phyloP scores from a whole-genome alignment of 139 green algal species.

The Chlamydomonas eustigma region DNA sequence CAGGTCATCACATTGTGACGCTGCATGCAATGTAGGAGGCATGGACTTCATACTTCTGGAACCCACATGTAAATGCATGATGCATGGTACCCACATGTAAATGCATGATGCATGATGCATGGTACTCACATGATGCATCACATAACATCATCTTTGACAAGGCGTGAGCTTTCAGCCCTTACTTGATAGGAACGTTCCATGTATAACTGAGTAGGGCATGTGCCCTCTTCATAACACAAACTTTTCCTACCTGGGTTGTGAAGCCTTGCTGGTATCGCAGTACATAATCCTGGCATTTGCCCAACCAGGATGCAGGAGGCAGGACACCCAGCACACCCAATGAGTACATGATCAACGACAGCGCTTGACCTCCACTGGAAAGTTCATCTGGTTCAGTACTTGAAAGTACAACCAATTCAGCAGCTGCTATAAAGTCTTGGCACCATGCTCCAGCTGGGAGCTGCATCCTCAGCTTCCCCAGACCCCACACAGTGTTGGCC shows the following conservation, averaged over 20 bases:
- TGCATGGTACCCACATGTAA: too few relatives aligned
- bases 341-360: slow-evolving; percentile 1
- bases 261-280: neutral
- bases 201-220: too few relatives aligned
- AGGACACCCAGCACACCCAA: neutral
- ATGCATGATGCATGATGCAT: too few relatives aligned
- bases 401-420: neutral
- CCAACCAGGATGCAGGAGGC: neutral
- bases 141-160: neutral
- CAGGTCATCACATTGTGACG: neutral
- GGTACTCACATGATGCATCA: neutral
- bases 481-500: slow-evolving; percentile 13
- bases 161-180: too few relatives aligned
- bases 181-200: too few relatives aligned
- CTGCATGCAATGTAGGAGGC: neutral
- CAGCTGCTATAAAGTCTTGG: neutral
- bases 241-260: slow-evolving; percentile 2
- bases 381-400: too few relatives aligned
- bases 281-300: neutral
- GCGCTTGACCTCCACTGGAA: neutral
- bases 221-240: too few relatives aligned
- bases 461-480: neutral
- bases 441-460: neutral
- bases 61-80: too few relatives aligned
- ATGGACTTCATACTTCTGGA: too few relatives aligned